Evolutionary conservation across 805 yeast species (phyloP), one percentile per base, ranked within the genome.

Genomic region (Cephaloascus fragrans): DNA sequence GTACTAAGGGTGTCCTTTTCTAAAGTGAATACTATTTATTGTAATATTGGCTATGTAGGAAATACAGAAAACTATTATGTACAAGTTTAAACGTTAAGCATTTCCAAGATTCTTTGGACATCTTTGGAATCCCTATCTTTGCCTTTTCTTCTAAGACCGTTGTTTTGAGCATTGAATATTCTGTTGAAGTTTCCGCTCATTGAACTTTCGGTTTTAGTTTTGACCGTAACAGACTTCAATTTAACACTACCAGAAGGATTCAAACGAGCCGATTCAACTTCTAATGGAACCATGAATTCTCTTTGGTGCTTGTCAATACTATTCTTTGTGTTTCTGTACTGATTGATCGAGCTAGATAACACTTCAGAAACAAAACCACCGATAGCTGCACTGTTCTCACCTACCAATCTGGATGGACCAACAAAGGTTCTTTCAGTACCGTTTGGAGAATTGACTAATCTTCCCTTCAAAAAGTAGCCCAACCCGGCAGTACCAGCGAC

Each of bases 1-100:
- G 95, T 40, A 93, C 98, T 9, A 93, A 93, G 64, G 98, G 98
- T 39, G 97, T 93, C 9, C 67, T 90, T 36, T 80, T 81, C 62
- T 83, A 55, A 15, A 17, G n/a, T n/a, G n/a, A 12, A 46, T 45
- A n/a, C n/a, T n/a, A n/a, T n/a, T n/a, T n/a, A n/a, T n/a, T n/a
- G n/a, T n/a, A n/a, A n/a, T n/a, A n/a, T n/a, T n/a, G n/a, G n/a
- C n/a, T n/a, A n/a, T n/a, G n/a, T n/a, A n/a, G n/a, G n/a, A n/a
- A n/a, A n/a, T n/a, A n/a, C n/a, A n/a, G n/a, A n/a, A n/a, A n/a
- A n/a, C n/a, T n/a, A n/a, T n/a, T n/a, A n/a, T n/a, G n/a, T n/a
- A n/a, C n/a, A n/a, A n/a, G n/a, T n/a, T n/a, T n/a, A n/a, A n/a
- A n/a, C n/a, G n/a, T n/a, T n/a, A n/a, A n/a, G n/a, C n/a, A n/a